Evolutionary conservation across 2,329 filamentous ascomycete genomes (phyloP), one percentile per base, ranked within the genome.

Genomic region (Epichloe coenophiala): DNA sequence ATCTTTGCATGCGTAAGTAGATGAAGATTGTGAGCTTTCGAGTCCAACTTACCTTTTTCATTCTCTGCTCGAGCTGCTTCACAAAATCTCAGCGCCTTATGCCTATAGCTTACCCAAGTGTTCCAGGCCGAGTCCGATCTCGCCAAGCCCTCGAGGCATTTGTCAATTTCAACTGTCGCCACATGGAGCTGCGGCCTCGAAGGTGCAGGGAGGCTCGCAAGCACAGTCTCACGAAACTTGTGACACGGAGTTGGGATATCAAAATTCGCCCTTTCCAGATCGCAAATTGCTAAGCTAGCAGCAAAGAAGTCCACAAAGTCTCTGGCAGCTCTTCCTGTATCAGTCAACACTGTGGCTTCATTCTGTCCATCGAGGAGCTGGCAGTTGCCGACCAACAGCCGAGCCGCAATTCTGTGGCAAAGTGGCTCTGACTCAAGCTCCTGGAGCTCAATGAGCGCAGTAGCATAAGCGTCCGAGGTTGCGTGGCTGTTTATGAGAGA

Each of bases 51-150:
- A 77, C 77, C 69, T 62, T 78, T 80, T 33, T 79, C 73, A 40
- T 76, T 74, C n/a, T 80, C 77, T 8, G 65, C 71, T 27, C 75
- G 67, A 6, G 77, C 76, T 31, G 74, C 76, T 50, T 81, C 75
- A 54, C 78, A 81, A 51, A 81, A 81, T 4, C 74, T 64, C 45
- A 80, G 57, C 1, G 78, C 73, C 57, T 80, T 80, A 59, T 80
- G 77, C 12, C 76, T 71, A 60, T 81, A 81, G 65, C 75, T 80
- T 39, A 81, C 66, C 76, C 77, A 81, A 0, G 78, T 81, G 52
- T 72, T 78, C 78, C 77, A 81, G 3, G 77, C 73, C 1, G 77
- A 75, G 54, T 76, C 73, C 3, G 76, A 78, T 8, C 69, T 68
- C 2, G 69, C 74, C 12, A 81, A 62, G 0, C 74, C 74, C 1